Evolutionary conservation across 768 basidiomycete species (phyloP).

Genomic region (Russula ochroleuca): DNA sequence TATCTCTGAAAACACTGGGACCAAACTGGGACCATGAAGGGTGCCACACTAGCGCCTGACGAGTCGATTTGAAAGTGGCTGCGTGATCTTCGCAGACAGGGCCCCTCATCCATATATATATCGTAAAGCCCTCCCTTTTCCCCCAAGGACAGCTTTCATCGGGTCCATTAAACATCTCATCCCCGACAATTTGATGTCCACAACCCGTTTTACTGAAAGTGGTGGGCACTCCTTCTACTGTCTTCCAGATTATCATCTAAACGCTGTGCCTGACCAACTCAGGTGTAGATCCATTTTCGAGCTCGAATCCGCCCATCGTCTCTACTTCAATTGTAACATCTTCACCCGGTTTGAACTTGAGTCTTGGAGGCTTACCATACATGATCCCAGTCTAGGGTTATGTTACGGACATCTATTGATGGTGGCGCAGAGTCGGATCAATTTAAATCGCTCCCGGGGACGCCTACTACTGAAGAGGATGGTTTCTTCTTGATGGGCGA

Average conservation of each 20-base stretch:
- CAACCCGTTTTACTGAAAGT: not conserved
- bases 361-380: not conserved
- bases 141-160: not conserved
- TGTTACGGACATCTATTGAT: not conserved
- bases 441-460: conserved; percentile 14
- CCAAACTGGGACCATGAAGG: no score
- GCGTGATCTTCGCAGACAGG: not conserved
- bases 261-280: no score
- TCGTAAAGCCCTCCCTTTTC: not conserved
- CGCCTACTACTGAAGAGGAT: conserved; percentile 3
- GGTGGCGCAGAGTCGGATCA: conserved; percentile 8
- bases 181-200: not conserved
- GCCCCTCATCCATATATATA: no score
- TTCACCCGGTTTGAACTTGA: not conserved
- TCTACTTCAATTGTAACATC: not conserved
- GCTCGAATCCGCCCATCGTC: not conserved
- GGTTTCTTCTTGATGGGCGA: conserved; percentile 1
- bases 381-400: not conserved
- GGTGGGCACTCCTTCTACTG: not conserved
- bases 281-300: not conserved
- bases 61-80: no score
- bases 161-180: not conserved
- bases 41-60: no score
- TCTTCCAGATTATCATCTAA: no score
- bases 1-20: no score